phyloP scores from a whole-genome alignment of 768 basidiomycete species.

The Tylopilus sp. region DNA sequence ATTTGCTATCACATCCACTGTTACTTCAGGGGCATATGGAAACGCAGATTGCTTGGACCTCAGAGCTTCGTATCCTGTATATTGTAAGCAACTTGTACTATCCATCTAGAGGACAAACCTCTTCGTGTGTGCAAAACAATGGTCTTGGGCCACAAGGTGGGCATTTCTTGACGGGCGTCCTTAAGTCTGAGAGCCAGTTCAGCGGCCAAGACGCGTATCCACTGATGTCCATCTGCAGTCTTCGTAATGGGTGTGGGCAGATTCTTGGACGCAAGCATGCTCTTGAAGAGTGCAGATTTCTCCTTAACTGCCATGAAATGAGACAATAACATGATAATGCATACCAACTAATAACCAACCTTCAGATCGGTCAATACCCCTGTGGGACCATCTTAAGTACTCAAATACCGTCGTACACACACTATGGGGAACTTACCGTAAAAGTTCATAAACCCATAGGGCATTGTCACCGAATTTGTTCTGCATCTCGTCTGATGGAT shows the following conservation, averaged over 20 bases:
- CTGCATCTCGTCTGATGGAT: slow-evolving; percentile 65
- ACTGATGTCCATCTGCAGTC: slow-evolving; percentile 74
- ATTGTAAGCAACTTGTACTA: not conserved
- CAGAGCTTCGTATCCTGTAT: slow-evolving; percentile 57
- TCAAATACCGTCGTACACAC: not conserved
- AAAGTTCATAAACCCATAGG: slow-evolving; percentile 89
- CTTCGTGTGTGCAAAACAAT: slow-evolving; percentile 76
- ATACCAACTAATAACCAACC: slow-evolving; percentile 40
- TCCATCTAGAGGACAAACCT: slow-evolving; percentile 39
- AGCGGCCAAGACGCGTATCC: slow-evolving; percentile 89
- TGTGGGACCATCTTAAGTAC: slow-evolving; percentile 24
- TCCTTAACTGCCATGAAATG: slow-evolving; percentile 66
- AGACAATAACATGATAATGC: not conserved
- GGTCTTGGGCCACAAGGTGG: slow-evolving; percentile 89
- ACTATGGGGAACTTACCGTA: slow-evolving; percentile 53
- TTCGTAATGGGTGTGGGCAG: slow-evolving; percentile 75
- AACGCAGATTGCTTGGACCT: slow-evolving; percentile 86
- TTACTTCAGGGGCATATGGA: slow-evolving; percentile 73
- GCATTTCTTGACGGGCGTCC: slow-evolving; percentile 70
- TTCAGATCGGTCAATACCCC: slow-evolving; percentile 87
- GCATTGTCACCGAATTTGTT: slow-evolving; percentile 76
- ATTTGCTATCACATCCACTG: slow-evolving; percentile 70
- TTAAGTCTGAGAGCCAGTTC: slow-evolving; percentile 83
- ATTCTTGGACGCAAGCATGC: slow-evolving; percentile 97
- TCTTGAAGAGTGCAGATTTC: slow-evolving; percentile 75